Evolutionary conservation across 768 basidiomycete species (phyloP).

Genomic region (Lentinus tigrinus): DNA sequence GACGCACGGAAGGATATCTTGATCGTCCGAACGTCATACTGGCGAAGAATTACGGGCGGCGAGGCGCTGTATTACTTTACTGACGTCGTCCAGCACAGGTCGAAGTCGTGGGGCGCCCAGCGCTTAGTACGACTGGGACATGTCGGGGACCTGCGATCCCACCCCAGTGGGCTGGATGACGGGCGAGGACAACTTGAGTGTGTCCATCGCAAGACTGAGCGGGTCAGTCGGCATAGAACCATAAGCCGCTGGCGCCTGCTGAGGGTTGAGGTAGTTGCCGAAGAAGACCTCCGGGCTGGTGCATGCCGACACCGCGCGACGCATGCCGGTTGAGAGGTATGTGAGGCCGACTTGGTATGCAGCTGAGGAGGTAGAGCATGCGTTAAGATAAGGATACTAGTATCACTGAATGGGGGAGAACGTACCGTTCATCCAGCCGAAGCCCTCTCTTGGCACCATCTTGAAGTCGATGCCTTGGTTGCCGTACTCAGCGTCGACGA

Average conservation of each 20-base stretch:
- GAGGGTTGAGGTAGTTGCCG: conserved; percentile 39
- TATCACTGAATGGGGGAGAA: neutral
- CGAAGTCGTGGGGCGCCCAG: neutral
- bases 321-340: conserved; percentile 91
- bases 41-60: conserved; percentile 3
- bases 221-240: conserved; percentile 32
- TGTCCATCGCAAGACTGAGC: conserved; percentile 40
- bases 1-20: no score
- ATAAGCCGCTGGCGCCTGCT: conserved; percentile 34
- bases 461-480: conserved; percentile 98
- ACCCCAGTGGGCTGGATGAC: conserved; percentile 10
- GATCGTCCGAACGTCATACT: neutral
- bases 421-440: conserved; percentile 97
- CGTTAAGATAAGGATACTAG: neutral
- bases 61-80: conserved; percentile 10
- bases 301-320: conserved; percentile 92
- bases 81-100: neutral
- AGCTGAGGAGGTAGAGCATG: conserved; percentile 43
- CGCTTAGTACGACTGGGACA: neutral
- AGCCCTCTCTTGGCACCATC: conserved; percentile 95
- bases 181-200: conserved; percentile 25
- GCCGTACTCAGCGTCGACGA: conserved; percentile 96
- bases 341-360: conserved; percentile 97
- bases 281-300: conserved; percentile 93
- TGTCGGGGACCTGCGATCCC: neutral